A percentile compares a stretch with the other conserved stretches of the same genome.
These are phyloP conservation scores for Luffa aegyptiaca DNA, from an alignment of 306 rosid genomes.

Conservation along the genomic window DNA sequence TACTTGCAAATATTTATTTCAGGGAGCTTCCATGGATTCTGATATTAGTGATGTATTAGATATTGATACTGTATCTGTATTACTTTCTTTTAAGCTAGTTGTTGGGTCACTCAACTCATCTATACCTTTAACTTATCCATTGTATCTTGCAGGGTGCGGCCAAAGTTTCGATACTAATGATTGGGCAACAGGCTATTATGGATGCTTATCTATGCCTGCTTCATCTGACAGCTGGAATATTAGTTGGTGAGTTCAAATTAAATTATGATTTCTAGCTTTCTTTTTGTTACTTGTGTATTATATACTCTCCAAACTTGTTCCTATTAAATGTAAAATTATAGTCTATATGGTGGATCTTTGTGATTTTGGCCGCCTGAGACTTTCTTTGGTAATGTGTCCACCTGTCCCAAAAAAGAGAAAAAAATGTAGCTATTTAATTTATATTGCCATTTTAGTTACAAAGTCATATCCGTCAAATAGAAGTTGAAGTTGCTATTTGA, in stretches of 20 bases:
- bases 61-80: neutral
- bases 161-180: conserved; percentile 86
- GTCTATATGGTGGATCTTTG: neutral
- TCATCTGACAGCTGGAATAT: conserved; percentile 94
- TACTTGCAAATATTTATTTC: conserved; percentile 1
- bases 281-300: neutral
- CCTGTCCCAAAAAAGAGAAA: neutral
- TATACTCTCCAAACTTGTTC: neutral
- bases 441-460: neutral
- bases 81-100: neutral
- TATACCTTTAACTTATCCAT: neutral
- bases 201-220: conserved; percentile 97
- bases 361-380: neutral
- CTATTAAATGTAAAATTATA: neutral
- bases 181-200: conserved; percentile 98
- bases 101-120: neutral
- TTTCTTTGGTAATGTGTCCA: neutral
- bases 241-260: conserved; percentile 53
- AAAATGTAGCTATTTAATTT: neutral
- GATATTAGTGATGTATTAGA: neutral
- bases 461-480: neutral
- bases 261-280: neutral
- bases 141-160: conserved; percentile 76
- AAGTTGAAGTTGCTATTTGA: neutral
- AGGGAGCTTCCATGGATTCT: neutral